Evolutionary conservation across 805 yeast species (phyloP), one percentile per base, ranked within the genome.

Genomic region (Ogataea kodamae): DNA sequence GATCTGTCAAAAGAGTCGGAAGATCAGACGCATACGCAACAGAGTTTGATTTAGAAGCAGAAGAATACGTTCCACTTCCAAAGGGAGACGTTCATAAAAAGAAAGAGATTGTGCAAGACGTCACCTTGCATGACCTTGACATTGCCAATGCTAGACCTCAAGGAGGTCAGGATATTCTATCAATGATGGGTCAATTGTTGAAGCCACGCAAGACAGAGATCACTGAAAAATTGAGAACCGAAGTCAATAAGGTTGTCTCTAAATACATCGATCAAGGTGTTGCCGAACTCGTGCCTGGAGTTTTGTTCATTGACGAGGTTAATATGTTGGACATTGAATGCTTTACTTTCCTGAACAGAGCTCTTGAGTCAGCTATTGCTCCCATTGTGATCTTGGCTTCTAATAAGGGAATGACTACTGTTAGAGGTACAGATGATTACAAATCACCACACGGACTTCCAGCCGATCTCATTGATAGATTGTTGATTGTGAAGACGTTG

Each of bases 221-320:
- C 50, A 76, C 97, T 46, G 76, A 92, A 12, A 97, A 92, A 61
- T 88, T 92, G 18, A 79, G 99, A 61, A 94, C 86, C 49, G 97
- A 92, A 67, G 94, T 92, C 57, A 92, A 92, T 65, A 80, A 89
- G 26, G 89, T 92, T 65, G 96, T 92, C 33, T 95, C 94, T 13
- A 97, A 92, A 64, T 92, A 97, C 95, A 87, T 84, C 54, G 97
- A 92, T 65, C 97, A 92, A 69, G 97, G 98, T 40, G 92, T 92
- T 62, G 98, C 98, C 8, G 94, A 90, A 59, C 87, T 92, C 46
- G 87, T 87, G 25, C 97, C 98, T 9, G 99, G 99, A 51, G 99
- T 92, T 11, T 68, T 92, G 50, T 92, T 92, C 62, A 92, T 92
- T 50, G 99, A 92, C 64, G 99, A 92, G 67, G 97, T 89, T 26